Conservation (phyloP, 345 rosid species). For the Balakata baccata region DNA sequence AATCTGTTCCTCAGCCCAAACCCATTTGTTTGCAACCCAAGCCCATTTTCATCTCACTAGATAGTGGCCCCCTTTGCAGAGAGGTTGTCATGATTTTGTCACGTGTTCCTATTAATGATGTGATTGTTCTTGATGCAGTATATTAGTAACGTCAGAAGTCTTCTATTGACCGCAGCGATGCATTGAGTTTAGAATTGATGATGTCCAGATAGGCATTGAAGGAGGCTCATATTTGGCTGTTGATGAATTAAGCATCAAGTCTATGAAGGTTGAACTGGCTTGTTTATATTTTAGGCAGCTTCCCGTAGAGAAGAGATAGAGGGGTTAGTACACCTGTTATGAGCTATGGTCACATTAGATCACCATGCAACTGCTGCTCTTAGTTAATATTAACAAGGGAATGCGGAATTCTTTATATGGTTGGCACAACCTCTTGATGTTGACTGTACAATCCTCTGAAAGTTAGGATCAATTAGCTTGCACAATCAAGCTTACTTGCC, state of each 20-base stretch:
- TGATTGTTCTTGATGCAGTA: not conserved
- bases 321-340: constrained; percentile 44
- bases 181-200: constrained; percentile 54
- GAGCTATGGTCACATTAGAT: not conserved
- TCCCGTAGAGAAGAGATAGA: constrained; percentile 65
- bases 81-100: not conserved
- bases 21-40: not conserved
- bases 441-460: not conserved
- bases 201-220: constrained; percentile 40
- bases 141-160: constrained; percentile 18
- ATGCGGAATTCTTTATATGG: not conserved
- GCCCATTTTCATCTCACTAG: not conserved
- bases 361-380: not conserved
- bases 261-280: constrained; percentile 72
- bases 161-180: constrained; percentile 46
- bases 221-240: constrained; percentile 35
- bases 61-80: not conserved
- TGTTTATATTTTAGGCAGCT: constrained; percentile 80
- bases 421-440: not conserved
- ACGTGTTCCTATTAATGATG: constrained; percentile 4
- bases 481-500: not conserved
- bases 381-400: not conserved
- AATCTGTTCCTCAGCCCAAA: not conserved
- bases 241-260: constrained; percentile 44
- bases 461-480: not conserved